Conservation (phyloP, 2,329 filamentous ascomycete genomes). For the Xylariaceae sp. region DNA sequence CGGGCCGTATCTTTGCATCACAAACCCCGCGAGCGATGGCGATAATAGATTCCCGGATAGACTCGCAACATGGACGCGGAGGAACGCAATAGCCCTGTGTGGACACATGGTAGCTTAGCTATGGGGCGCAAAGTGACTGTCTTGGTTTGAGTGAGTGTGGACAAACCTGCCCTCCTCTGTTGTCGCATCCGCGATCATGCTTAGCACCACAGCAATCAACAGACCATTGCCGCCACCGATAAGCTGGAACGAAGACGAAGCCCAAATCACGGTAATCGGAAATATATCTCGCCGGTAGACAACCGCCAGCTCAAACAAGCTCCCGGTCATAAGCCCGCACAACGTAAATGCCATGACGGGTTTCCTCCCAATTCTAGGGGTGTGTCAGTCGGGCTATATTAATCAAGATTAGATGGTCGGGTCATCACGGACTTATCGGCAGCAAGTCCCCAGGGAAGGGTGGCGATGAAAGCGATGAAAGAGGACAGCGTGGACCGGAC, state of each 20-base stretch:
- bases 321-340: constrained; percentile 29
- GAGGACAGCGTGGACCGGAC: constrained; percentile 30
- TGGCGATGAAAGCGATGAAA: constrained; percentile 34
- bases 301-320: constrained; percentile 30
- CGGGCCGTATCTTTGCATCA: constrained; percentile 30
- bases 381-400: neutral
- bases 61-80: constrained; percentile 51
- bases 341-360: constrained; percentile 34
- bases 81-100: constrained; percentile 38
- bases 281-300: constrained; percentile 33
- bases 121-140: neutral
- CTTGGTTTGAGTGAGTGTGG: neutral
- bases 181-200: constrained; percentile 37
- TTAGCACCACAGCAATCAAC: constrained; percentile 32
- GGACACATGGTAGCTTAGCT: neutral
- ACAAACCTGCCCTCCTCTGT: constrained; percentile 17
- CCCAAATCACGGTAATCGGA: constrained; percentile 36
- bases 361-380: constrained; percentile 35
- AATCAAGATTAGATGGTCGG: neutral
- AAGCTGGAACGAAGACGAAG: constrained; percentile 30
- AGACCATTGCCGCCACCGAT: constrained; percentile 38
- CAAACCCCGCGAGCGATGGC: constrained; percentile 27
- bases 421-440: constrained; percentile 25
- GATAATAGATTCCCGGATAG: constrained; percentile 41
- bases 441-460: constrained; percentile 39